Base-by-base conservation (phyloP, 108 stramenopile genomes). In the Poteriospumella lacustris region DNA sequence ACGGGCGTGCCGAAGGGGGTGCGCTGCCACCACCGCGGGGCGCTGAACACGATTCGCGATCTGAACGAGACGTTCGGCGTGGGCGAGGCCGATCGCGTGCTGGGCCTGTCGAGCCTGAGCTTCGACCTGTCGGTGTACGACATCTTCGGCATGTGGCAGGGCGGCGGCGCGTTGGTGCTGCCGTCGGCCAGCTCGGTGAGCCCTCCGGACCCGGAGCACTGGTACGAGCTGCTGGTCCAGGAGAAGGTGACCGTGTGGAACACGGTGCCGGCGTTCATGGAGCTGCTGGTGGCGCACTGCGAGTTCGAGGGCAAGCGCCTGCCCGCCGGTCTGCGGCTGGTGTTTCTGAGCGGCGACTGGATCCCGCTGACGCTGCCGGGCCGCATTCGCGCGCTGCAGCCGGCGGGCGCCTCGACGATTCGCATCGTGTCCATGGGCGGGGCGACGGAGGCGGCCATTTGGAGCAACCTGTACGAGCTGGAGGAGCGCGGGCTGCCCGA, bases 1-100 rank as follows among this genome's bases (percentile, higher is more conserved):
- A 80, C 80, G 58, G 80, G 80, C 2, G 43, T 75, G 34, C 80
- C 80, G 33, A 80, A 80, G 36, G 80, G 80, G 2, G 80, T 80
- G 2, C 36, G 60, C 36, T 64, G 72, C 38, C 72, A 80, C 47
- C 80, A 80, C 33, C 58, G 59, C 5, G 59, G 72, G 26, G 34
- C 75, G 58, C 60, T 82, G 29, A 78, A 78, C 29, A 39, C 62
- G 0, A 43, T 78, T 42, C 26, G 3, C 5, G 76, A 76, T 56
- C 43, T 77, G 60, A 44, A 77, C 24, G 60, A 64, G 9, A 9
- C 1, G 24, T 82, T 77, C 70, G 9, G 5, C 19, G 28, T 82
- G 1, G 40, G 47, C 9, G 1, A 58, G 15, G 3, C n/a, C 70
- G 80, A 58, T 80, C 41, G 80, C 52, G 58, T 72, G 80, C 62